Percentiles rank a stretch among this genome's conserved stretches.
Conservation (phyloP, 2,329 filamentous ascomycete species). For the Xylaria arbuscula region DNA sequence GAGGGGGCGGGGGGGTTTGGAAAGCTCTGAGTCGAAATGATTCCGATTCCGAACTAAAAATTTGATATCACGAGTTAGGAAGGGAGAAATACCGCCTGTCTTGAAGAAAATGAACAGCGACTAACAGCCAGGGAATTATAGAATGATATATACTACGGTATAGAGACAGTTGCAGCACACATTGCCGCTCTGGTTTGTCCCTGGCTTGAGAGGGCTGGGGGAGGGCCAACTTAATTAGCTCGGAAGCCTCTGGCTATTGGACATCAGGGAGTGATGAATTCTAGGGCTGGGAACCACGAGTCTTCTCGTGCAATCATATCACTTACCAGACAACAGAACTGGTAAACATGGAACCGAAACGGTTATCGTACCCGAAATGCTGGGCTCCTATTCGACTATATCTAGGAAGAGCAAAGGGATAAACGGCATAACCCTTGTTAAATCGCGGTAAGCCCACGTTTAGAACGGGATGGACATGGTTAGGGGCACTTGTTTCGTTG, state of each 20-base stretch:
- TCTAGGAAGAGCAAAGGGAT: not conserved
- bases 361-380: not conserved
- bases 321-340: not conserved
- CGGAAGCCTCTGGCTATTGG: not conserved
- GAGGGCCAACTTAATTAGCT: not conserved
- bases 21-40: too few relatives aligned
- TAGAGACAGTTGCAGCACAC: not conserved
- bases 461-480: not conserved
- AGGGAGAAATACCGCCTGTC: too few relatives aligned
- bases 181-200: not conserved
- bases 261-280: not conserved
- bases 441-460: not conserved
- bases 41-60: too few relatives aligned
- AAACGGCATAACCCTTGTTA: not conserved
- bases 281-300: not conserved
- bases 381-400: not conserved
- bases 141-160: too few relatives aligned
- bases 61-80: too few relatives aligned
- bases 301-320: constrained; percentile 4
- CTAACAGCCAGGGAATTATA: too few relatives aligned
- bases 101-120: too few relatives aligned
- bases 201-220: not conserved
- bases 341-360: constrained; percentile 1
- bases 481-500: not conserved
- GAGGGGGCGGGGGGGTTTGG: too few relatives aligned